Percentiles rank a stretch among this genome's conserved stretches.
phyloP scores from a whole-genome alignment of 2,329 filamentous ascomycete species.

The Mycosphaerella arachidis region DNA sequence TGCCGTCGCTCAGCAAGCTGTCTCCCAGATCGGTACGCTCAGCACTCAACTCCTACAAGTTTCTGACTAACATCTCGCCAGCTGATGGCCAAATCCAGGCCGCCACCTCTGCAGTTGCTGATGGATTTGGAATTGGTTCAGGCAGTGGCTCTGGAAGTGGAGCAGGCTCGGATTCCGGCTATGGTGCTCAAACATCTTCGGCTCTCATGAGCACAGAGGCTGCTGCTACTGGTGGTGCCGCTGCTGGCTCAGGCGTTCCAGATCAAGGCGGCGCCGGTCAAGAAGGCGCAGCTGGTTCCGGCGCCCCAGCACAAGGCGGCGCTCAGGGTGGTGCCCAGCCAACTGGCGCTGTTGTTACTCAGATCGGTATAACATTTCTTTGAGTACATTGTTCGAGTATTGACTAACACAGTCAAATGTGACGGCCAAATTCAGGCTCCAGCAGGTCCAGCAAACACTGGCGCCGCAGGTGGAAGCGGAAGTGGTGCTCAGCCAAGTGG shows the following conservation, averaged over 20 bases:
- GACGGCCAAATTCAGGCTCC: conserved; percentile 7
- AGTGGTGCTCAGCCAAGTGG: background rate
- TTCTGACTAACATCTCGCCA: background rate
- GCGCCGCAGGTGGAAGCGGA: background rate
- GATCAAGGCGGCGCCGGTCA: background rate
- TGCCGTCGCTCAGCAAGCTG: conserved; percentile 7
- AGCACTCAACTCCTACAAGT: background rate
- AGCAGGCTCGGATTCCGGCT: background rate
- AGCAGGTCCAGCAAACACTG: background rate
- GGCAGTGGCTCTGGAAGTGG: background rate
- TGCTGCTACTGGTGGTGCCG: background rate
- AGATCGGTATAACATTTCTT: conserved; percentile 1
- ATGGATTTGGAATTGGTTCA: background rate
- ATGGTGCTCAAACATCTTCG: background rate
- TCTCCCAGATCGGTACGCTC: conserved; percentile 6
- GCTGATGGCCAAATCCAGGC: conserved; percentile 11
- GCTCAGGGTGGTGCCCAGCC: background rate
- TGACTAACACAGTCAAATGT: background rate
- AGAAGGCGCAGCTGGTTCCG: background rate
- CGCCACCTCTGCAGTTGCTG: background rate
- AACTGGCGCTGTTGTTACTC: conserved; percentile 3
- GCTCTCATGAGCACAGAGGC: background rate
- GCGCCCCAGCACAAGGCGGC: background rate
- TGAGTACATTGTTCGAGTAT: background rate
- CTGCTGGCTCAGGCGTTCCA: background rate